Evolutionary conservation across 2,329 filamentous ascomycete species (phyloP).

Genomic region (Fusarium decemcellulare): DNA sequence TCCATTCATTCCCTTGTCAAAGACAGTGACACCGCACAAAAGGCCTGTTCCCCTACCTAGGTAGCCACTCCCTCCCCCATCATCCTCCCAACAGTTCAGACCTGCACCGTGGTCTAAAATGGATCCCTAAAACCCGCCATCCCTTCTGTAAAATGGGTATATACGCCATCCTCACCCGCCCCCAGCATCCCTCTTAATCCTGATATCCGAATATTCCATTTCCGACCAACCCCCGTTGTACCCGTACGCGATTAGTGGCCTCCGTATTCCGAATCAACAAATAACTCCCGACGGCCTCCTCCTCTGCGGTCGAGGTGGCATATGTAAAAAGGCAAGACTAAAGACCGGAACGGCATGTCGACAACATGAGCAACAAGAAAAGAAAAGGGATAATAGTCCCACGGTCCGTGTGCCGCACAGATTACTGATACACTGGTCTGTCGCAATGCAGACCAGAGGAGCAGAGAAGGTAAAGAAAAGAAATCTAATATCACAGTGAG

Average conservation of each 20-base stretch:
- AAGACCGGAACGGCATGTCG: constrained; percentile 20
- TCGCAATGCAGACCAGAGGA: constrained; percentile 21
- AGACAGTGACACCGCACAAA: constrained; percentile 1
- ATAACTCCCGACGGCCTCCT: constrained; percentile 31
- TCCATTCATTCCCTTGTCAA: constrained; percentile 1
- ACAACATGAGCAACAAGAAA: constrained; percentile 8
- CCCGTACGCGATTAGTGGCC: constrained; percentile 40
- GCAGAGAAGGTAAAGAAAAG: constrained; percentile 30
- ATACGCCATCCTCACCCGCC: constrained; percentile 40
- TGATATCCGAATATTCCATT: constrained; percentile 18
- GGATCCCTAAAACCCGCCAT: constrained; percentile 17
- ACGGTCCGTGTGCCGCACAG: constrained; percentile 30
- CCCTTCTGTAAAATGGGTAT: constrained; percentile 51
- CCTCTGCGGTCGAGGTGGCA: constrained; percentile 16
- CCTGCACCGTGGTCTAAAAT: neutral
- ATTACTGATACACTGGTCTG: constrained; percentile 27
- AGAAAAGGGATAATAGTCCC: constrained; percentile 9
- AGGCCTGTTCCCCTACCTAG: neutral
- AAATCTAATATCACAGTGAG: constrained; percentile 42
- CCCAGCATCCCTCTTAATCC: constrained; percentile 21
- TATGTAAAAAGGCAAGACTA: constrained; percentile 30
- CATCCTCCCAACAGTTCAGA: neutral
- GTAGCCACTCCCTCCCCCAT: neutral
- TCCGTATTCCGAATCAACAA: constrained; percentile 33
- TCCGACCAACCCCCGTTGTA: constrained; percentile 24